Evolutionary conservation across 1,284 basidiomycete genomes (phyloP), one percentile per base, ranked within the genome.

Genomic region (Ustilago crameri): DNA sequence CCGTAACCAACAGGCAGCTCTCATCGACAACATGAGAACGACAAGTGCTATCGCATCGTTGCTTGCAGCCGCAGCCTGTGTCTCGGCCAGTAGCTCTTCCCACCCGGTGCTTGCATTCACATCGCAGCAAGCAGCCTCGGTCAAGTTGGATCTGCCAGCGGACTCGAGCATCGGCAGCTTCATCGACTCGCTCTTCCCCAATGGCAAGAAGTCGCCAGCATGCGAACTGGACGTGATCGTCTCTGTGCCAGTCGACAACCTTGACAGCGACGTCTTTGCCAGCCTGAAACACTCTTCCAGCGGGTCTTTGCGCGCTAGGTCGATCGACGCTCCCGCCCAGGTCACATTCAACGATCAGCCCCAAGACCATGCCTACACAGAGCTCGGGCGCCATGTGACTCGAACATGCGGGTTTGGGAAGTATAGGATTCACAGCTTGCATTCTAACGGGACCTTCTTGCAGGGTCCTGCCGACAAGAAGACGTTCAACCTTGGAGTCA

Each of bases 81-180:
- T 55, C 23, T 66, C 68, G 12, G 68, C 62, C 15, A 52, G 44
- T 49, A 52, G 50, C 54, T 15, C 42, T 18, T 30, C 53, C 2
- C 24, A 44, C n/a, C 61, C 56, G n/a, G 57, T 71, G 17, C 53
- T 71, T 12, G 68, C 68, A 1, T 66, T 71, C 62, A 71, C 62
- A 12, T 71, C 68, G 41, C 43, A 40, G 23, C 58, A 58, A 24
- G 53, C 57, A 17, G 38, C 40, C 10, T 58, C 62, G 34, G 17
- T 42, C 15, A 30, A 55, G n/a, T 38, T 71, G 34, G 43, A 55
- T 32, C 43, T 61, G 22, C 51, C 62, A 1, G 35, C 54, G 12
- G 53, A 60, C 26, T 51, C 53, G 27, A 66, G 43, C 48, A 23
- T 65, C 7, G 22, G 27, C 5, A 38, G 46, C 20, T 54, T 71